phyloP scores from a whole-genome alignment of 1,284 basidiomycete genomes.

The Amylostereum areolatum region DNA sequence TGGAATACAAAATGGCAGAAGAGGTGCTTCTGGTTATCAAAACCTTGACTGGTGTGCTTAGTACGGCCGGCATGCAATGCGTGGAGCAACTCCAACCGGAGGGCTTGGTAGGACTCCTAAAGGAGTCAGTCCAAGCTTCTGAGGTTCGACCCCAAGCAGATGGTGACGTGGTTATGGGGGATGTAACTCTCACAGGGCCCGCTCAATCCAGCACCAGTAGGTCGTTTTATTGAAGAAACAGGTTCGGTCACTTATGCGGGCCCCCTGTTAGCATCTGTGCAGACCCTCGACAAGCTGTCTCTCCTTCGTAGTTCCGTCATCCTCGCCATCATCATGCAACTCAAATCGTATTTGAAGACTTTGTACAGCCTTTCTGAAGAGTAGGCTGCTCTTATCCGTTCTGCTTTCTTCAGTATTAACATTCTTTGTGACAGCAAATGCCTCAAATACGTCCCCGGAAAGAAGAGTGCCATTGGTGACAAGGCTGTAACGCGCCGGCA shows the following conservation, averaged over 20 bases:
- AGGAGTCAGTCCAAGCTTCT: slow-evolving; percentile 19
- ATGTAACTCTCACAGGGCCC: neutral
- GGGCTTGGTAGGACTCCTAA: slow-evolving; percentile 59
- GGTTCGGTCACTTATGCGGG: too few species aligned
- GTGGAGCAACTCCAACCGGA: slow-evolving; percentile 63
- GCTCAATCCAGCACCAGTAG: too few species aligned
- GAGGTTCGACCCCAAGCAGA: neutral
- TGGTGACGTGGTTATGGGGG: slow-evolving; percentile 1
- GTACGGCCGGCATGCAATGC: slow-evolving; percentile 81
- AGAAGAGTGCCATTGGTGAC: slow-evolving; percentile 83
- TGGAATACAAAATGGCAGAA: slow-evolving; percentile 94
- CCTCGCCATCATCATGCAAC: slow-evolving; percentile 74
- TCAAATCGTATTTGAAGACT: slow-evolving; percentile 79
- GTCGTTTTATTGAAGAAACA: neutral
- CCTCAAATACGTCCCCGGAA: slow-evolving; percentile 74
- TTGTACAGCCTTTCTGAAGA: slow-evolving; percentile 84
- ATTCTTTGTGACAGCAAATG: slow-evolving; percentile 62
- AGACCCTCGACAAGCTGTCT: slow-evolving; percentile 29
- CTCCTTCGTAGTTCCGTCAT: slow-evolving; percentile 65
- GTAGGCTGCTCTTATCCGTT: slow-evolving; percentile 38
- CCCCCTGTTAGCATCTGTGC: neutral
- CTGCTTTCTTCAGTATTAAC: slow-evolving; percentile 3
- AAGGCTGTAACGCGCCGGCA: slow-evolving; percentile 64
- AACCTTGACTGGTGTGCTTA: slow-evolving; percentile 74
- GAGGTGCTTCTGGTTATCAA: slow-evolving; percentile 86